Base-by-base conservation (phyloP, 2,329 filamentous ascomycete genomes). In the Aspergillus sp. region DNA sequence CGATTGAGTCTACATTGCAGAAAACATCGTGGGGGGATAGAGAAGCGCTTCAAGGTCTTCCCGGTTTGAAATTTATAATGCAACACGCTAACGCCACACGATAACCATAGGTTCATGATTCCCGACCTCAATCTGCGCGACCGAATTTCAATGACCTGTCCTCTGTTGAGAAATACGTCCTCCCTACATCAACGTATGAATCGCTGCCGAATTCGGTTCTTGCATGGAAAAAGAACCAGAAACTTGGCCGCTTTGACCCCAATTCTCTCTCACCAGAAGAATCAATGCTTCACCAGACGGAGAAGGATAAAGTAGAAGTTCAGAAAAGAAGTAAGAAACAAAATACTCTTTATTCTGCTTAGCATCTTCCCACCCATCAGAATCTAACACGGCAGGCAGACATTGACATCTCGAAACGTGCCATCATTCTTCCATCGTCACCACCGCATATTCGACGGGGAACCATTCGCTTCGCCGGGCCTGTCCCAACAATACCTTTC, bases 201-300 rank as follows among this genome's bases (percentile, higher is more conserved):
- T 81, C 82, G 59, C 89, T 90, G 61, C 75, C 82, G 35, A 88
- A 96, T 68, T 91, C 86, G 4, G 93, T 98, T 10, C 79, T 96
- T 26, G 88, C 90, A 5, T 97, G 90, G 90, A 98, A 98, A 71
- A 91, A 88, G 71, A 74, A 82, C n/a, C 84, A 95, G 67, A 90
- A 94, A 65, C 80, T 97, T n/a, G 93, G 93, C 40, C 88, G 93
- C 31, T 98, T 98, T 69, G 89, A 97, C 62, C 93, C 93, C 9
- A 77, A 85, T 56, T 88, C 90, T 6, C 82, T 86, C 12, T 81
- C 76, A 47, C 79, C 86, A 19, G 84, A 90, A 62, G 76, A 88
- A 61, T 79, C 87, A 50, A 87, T 87, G 64, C 72, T 86, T 45
- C 76, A 79, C 11, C 83, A 83, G 33, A 77, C 84, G 34, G 76